Evolutionary conservation across 495 filamentous ascomycete genomes (phyloP).

Genomic region (Penicillium bialowiezense): DNA sequence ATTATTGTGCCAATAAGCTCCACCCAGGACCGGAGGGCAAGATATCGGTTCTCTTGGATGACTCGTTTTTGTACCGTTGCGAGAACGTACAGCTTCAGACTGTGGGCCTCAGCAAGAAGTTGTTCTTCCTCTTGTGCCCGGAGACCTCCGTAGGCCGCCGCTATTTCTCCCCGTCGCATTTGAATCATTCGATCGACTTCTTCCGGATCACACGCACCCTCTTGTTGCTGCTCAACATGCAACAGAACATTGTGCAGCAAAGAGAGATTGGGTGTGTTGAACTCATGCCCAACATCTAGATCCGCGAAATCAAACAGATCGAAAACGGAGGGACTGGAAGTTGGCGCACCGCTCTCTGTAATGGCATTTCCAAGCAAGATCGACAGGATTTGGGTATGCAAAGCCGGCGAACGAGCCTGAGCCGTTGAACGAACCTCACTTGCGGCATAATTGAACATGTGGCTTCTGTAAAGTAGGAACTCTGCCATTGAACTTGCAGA

Average conservation of each 20-base stretch:
- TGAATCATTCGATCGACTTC: constrained; percentile 60
- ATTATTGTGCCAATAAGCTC: constrained; percentile 77
- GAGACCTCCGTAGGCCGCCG: constrained; percentile 42
- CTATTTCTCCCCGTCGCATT: constrained; percentile 50
- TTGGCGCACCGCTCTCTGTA: constrained; percentile 57
- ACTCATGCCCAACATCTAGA: constrained; percentile 54
- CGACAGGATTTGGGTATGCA: constrained; percentile 74
- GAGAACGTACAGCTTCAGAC: constrained; percentile 53
- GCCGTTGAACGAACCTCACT: constrained; percentile 79
- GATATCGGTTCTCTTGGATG: constrained; percentile 55
- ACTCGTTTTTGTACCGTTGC: constrained; percentile 69
- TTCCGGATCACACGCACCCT: constrained; percentile 56
- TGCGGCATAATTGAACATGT: constrained; percentile 76
- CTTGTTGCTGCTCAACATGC: constrained; percentile 53
- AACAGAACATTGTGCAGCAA: constrained; percentile 63
- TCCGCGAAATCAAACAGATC: constrained; percentile 92
- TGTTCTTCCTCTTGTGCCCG: constrained; percentile 56
- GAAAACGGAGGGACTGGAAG: constrained; percentile 71
- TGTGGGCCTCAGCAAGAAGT: constrained; percentile 56
- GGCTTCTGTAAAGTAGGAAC: constrained; percentile 70
- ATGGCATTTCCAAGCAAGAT: constrained; percentile 73
- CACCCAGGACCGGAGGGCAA: constrained; percentile 73
- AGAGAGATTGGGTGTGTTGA: constrained; percentile 45
- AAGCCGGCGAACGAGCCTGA: constrained; percentile 64
- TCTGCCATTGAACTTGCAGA: constrained; percentile 65